These are phyloP conservation scores for Xerocomellus intermedius DNA, from an alignment of 768 basidiomycete genomes.

Conservation along the genomic window DNA sequence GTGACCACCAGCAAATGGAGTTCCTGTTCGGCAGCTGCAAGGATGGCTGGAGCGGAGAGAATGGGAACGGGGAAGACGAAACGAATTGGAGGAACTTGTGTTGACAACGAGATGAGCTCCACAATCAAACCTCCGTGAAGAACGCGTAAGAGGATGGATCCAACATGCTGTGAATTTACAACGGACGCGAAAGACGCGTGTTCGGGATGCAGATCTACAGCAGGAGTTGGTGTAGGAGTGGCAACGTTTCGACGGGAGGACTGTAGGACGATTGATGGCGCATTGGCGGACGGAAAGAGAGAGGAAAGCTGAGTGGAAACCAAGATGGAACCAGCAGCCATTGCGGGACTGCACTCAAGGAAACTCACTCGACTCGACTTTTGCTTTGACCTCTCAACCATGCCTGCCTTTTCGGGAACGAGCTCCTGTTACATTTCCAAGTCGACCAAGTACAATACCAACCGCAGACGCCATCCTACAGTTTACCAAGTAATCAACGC, in stretches of 20 bases:
- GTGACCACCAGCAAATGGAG: constrained; percentile 75
- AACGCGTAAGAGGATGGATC: constrained; percentile 70
- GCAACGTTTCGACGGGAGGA: constrained; percentile 58
- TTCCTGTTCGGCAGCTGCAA: constrained; percentile 45
- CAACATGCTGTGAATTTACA: constrained; percentile 54
- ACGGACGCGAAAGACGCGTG: constrained; percentile 69
- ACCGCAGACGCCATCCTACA: not conserved
- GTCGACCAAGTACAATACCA: no score
- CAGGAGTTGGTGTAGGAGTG: constrained; percentile 41
- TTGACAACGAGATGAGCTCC: constrained; percentile 74
- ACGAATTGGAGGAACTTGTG: constrained; percentile 63
- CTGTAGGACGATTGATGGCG: constrained; percentile 52
- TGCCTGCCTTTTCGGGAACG: constrained; percentile 25
- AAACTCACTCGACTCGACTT: not conserved
- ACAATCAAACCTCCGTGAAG: constrained; percentile 72
- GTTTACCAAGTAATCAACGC: not conserved
- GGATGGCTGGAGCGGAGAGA: constrained; percentile 62
- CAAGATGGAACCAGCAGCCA: constrained; percentile 36
- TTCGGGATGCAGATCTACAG: constrained; percentile 52
- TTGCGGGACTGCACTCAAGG: constrained; percentile 8
- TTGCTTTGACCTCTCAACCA: constrained; percentile 4
- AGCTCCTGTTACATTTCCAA: not conserved
- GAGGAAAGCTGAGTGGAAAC: constrained; percentile 65
- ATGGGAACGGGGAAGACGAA: constrained; percentile 75
- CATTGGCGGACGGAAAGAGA: constrained; percentile 51